Evolutionary conservation across 148 eudicot genomes (phyloP), one percentile per base, ranked within the genome.

Genomic region (Talinum fruticosum): DNA sequence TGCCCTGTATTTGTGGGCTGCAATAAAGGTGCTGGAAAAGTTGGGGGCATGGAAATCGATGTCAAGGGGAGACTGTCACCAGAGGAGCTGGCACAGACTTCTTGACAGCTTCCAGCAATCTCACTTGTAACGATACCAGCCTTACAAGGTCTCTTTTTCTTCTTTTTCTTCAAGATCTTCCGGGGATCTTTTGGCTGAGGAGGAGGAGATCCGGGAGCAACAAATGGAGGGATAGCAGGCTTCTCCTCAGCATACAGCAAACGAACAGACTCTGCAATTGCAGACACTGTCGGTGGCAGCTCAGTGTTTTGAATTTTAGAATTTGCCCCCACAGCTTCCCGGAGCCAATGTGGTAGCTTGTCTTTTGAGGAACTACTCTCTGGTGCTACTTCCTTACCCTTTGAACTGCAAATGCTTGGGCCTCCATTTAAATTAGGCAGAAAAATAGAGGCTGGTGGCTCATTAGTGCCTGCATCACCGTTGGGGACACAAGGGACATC

Each of bases 321-420:
- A 33, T 93, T 89, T 70, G 79, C 86, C 79, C 79, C 87, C 53
- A 96, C 98, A 66, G 95, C 99, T 86, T 91, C 93, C 59, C 95
- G 86, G 76, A 96, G 99, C 99, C 99, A 96, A 87, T 96, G 99
- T 35, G 99, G 99, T 67, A 96, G 88, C 72, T 85, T 89, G 53
- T 84, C 86, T 71, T 90, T 88, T 6, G 81, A 71, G 54, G 89
- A 84, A 81, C 82, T 83, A 82, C 79, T 73, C 71, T 81, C 90
- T 10, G 74, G 68, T 54, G 79, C 89, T 53, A 57, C 83, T 76
- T 85, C 89, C 81, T 93, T 91, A 30, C 91, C 92, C 76, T 89
- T 88, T 13, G 47, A 73, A 16, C 82, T 41, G 12, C 80, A 75
- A 64, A 75, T 61, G 74, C 59, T 79, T 36, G 74, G 77, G 32